Evolutionary conservation across 345 rosid species (phyloP), one percentile per base, ranked within the genome.

Genomic region (Lepidium aucheri): DNA sequence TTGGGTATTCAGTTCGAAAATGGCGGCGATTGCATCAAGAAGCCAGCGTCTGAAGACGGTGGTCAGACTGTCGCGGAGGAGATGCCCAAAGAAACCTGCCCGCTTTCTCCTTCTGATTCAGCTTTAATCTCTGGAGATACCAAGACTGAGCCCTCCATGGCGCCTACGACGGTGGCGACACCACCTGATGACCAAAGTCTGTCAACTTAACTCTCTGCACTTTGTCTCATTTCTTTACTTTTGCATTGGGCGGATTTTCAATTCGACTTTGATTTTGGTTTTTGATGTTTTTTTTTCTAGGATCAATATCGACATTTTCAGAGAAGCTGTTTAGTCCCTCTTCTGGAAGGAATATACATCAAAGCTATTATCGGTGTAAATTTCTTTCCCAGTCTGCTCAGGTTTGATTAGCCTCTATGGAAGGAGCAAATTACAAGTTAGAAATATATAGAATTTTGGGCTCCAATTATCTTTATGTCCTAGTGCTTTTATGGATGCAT

Each of bases 381-480:
- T 89, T 92, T 61, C 75, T 92, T 8, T 75, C 98, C 15, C 89
- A 87, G 77, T 85, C 84, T 61, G 85, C 76, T 3, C 88, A 80
- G 98, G 98, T 86, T 61, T 58, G 45, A 60, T 68, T 12, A 36
- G 3, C 45, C 41, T 64, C 18, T 26, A 35, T 46, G 34, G 18
- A 56, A 1, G 26, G 26, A 24, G 24, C 42, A 12, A 43, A 40
- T 54, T 44, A 10, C 14, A 4, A 4, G 43, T 14, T 28, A 32
- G 34, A 34, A 62, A 46, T 11, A 6, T 8, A 44, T 18, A 17
- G 1, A 30, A 40, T 22, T 55, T 14, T n/a, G 8, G 18, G 53
- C 17, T 28, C 17, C 30, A 4, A 8, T 12, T 30, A 15, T 45
- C 17, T 45, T 46, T 44, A 32, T 44, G 15, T 9, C 22, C 53